A percentile compares a stretch with the other conserved stretches of the same genome.
These are phyloP conservation scores for Conidiobolus incongruus DNA, from an alignment of 371 early-diverging fungal species.

Conservation along the genomic window DNA sequence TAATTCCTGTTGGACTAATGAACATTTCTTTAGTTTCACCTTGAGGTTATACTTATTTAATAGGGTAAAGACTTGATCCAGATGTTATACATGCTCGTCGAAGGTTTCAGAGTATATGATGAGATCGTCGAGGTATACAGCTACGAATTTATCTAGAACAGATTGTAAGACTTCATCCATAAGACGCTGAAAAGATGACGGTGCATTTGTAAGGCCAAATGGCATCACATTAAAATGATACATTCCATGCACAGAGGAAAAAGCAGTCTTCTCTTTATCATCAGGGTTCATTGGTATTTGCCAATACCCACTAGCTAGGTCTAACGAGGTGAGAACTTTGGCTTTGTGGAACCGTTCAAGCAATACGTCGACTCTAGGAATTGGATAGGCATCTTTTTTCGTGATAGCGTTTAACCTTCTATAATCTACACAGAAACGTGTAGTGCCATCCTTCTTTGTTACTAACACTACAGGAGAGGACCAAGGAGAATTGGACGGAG, in stretches of 20 bases:
- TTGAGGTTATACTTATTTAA: constrained; percentile 10
- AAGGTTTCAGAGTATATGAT: constrained; percentile 11
- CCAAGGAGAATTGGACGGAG: constrained; percentile 8
- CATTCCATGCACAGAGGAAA: constrained; percentile 15
- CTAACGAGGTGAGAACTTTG: constrained; percentile 10
- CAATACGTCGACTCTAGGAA: constrained; percentile 14
- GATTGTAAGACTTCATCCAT: constrained; percentile 11
- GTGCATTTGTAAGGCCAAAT: constrained; percentile 15
- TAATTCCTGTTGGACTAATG: constrained; percentile 8
- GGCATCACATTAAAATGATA: constrained; percentile 18
- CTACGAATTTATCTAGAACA: constrained; percentile 9
- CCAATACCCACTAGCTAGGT: constrained; percentile 14
- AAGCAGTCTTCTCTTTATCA: constrained; percentile 20
- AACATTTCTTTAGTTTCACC: constrained; percentile 17
- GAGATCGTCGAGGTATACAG: constrained; percentile 21
- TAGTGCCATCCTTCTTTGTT: constrained; percentile 5
- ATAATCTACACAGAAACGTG: constrained; percentile 6
- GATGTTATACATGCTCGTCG: constrained; percentile 13
- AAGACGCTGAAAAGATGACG: constrained; percentile 13
- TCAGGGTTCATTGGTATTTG: constrained; percentile 10
- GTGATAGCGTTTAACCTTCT: constrained; percentile 14
- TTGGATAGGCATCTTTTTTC: constrained; percentile 11
- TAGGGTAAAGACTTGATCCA: constrained; percentile 11
- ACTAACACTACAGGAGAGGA: constrained; percentile 7
- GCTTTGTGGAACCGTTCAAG: constrained; percentile 9